Evolutionary conservation across 805 yeast genomes (phyloP).

Genomic region (Jamesozyma rosinii): DNA sequence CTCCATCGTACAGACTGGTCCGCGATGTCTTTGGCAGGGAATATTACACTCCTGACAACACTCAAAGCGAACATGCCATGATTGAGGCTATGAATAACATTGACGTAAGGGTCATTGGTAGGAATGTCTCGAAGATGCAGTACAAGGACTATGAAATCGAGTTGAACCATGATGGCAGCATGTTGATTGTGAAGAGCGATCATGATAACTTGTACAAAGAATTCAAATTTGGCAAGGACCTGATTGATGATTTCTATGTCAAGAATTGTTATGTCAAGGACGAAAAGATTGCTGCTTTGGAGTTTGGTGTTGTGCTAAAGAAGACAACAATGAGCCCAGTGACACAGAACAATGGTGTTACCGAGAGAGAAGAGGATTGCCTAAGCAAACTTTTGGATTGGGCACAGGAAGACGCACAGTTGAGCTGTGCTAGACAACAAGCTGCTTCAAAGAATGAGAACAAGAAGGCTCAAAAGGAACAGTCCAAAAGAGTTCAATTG

Average conservation of each 20-base stretch:
- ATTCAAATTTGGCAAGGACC: constrained; percentile 15
- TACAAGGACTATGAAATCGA: constrained; percentile 25
- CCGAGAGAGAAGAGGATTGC: neutral
- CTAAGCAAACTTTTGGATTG: constrained; percentile 10
- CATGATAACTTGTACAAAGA: constrained; percentile 16
- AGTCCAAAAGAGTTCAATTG: neutral
- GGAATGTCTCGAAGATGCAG: constrained; percentile 18
- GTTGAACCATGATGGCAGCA: constrained; percentile 20
- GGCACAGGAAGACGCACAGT: constrained; percentile 6
- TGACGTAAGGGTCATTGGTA: constrained; percentile 14
- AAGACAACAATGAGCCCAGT: neutral
- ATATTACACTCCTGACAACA: constrained; percentile 25
- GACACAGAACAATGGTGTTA: neutral
- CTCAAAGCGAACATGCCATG: constrained; percentile 8
- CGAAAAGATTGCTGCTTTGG: constrained; percentile 14
- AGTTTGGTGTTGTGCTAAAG: constrained; percentile 7
- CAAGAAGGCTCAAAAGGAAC: constrained; percentile 4
- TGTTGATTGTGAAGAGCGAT: constrained; percentile 15
- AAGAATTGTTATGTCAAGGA: constrained; percentile 19
- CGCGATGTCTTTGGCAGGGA: constrained; percentile 25
- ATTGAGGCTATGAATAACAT: constrained; percentile 10
- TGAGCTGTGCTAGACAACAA: neutral
- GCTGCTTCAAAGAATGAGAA: neutral
- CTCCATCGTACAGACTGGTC: constrained; percentile 20
- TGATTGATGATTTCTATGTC: constrained; percentile 19